Evolutionary conservation across 2,329 filamentous ascomycete genomes (phyloP), one percentile per base, ranked within the genome.

Genomic region (Curvularia lunata): DNA sequence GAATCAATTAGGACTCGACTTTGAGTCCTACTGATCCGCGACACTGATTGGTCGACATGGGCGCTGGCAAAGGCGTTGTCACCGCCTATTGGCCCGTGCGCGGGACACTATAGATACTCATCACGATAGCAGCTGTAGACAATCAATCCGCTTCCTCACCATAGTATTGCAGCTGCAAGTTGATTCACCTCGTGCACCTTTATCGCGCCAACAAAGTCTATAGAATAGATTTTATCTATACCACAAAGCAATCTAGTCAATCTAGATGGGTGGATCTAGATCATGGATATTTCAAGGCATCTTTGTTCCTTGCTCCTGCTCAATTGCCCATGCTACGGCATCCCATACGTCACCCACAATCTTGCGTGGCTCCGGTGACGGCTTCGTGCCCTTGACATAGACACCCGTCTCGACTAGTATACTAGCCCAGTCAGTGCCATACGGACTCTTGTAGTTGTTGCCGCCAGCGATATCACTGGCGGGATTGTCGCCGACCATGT

Each of bases 391-490:
- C 43, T 83, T 80, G 28, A 74, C 74, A 78, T 89, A 96, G 1
- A 97, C 92, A 0, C 92, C 92, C 8, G 91, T 96, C 65, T 86
- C 83, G 27, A 96, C 90, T 57, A 97, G 79, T 18, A 96, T 84
- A 42, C 89, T 90, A 40, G 83, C 80, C 92, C 93, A 97, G 57
- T 87, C 81, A n/a, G 87, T 90, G 8, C 88, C 88, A 55, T 84
- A 78, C 4, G 83, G 79, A 61, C 89, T 91, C 43, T 80, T 71
- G 71, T 90, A 97, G 45, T 85, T 83, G 73, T 96, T 96, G 19
- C 91, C 93, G 5, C 95, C 95, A 5, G 86, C 82, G 64, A 99
- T 97, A 75, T 99, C 95, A 66, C 90, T 95, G 72, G 91, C 91
- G n/a, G 81, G 81, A 57, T 83, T 83, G 56, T 83, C 81, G 1